Evolutionary conservation across 345 rosid genomes (phyloP).

Genomic region (Citrus maxima): DNA sequence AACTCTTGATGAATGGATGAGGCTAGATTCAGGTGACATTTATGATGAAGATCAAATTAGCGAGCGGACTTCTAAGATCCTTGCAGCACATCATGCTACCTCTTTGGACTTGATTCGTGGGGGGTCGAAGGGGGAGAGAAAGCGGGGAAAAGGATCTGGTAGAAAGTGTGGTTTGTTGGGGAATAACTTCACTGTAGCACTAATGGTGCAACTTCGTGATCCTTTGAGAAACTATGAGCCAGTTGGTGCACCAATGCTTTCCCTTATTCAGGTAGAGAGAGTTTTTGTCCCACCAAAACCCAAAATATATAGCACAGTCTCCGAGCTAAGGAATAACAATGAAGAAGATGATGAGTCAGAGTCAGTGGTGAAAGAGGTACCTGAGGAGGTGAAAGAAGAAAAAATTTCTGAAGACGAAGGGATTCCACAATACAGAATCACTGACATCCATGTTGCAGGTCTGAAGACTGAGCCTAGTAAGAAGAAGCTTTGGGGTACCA

Average conservation of each 20-base stretch:
- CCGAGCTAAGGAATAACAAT: constrained; percentile 42
- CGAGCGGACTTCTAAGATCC: constrained; percentile 74
- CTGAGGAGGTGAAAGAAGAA: constrained; percentile 40
- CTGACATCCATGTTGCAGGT: constrained; percentile 87
- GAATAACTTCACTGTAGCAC: constrained; percentile 84
- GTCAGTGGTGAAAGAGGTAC: constrained; percentile 18
- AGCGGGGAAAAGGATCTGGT: constrained; percentile 52
- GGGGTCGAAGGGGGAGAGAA: constrained; percentile 68
- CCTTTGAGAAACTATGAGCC: constrained; percentile 81
- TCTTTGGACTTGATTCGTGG: constrained; percentile 62
- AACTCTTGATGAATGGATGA: constrained; percentile 95
- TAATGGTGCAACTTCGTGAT: constrained; percentile 89
- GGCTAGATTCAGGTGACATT: constrained; percentile 80
- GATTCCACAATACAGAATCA: constrained; percentile 62
- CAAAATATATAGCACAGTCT: constrained; percentile 62
- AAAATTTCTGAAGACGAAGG: constrained; percentile 44
- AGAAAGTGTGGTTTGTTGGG: constrained; percentile 84
- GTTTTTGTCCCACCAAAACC: constrained; percentile 88
- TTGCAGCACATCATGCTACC: constrained; percentile 89
- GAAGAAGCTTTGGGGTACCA: constrained; percentile 71
- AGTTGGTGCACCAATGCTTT: constrained; percentile 94
- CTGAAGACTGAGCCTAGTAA: constrained; percentile 59
- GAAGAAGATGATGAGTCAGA: constrained; percentile 51
- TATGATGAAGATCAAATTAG: constrained; percentile 75
- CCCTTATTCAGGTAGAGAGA: constrained; percentile 94